Percentiles rank a stretch among this genome's conserved stretches.
Conservation (phyloP, 1,284 basidiomycete species). For the Fereydounia khargensis region DNA sequence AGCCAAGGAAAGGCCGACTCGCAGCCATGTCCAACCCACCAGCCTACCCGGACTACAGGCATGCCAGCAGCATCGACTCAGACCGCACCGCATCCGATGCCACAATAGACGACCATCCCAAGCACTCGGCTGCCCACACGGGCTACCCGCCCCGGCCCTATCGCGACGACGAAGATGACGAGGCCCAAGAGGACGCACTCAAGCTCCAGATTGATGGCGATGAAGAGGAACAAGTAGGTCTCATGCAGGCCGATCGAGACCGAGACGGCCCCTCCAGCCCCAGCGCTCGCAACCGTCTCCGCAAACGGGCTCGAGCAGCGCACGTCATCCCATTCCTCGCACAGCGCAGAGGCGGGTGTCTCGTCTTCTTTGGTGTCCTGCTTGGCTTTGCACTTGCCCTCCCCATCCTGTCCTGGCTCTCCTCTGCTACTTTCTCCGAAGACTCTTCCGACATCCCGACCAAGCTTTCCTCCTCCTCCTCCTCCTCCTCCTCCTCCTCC, state of each 20-base stretch:
- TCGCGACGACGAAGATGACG: constrained; percentile 3
- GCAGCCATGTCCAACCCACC: not conserved
- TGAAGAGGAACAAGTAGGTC: constrained; percentile 38
- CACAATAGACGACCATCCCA: constrained; percentile 23
- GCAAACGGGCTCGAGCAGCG: not conserved
- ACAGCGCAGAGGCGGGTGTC: constrained; percentile 10
- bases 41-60: not conserved
- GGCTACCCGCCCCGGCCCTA: constrained; percentile 1
- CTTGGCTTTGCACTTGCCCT: constrained; percentile 20
- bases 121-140: too few relatives aligned
- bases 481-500: not conserved
- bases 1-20: too few relatives aligned
- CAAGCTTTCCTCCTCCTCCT: not conserved
- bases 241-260: constrained; percentile 35
- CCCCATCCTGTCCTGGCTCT: constrained; percentile 31
- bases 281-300: not conserved
- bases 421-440: constrained; percentile 5
- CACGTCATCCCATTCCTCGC: not conserved
- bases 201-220: constrained; percentile 10
- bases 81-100: constrained; percentile 34
- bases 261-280: not conserved
- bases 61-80: constrained; percentile 10
- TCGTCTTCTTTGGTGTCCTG: constrained; percentile 22
- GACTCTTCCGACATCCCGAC: too few relatives aligned
- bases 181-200: constrained; percentile 5